Conservation (phyloP, 108 stramenopile genomes). For the Pseudonitzschia pungens region DNA sequence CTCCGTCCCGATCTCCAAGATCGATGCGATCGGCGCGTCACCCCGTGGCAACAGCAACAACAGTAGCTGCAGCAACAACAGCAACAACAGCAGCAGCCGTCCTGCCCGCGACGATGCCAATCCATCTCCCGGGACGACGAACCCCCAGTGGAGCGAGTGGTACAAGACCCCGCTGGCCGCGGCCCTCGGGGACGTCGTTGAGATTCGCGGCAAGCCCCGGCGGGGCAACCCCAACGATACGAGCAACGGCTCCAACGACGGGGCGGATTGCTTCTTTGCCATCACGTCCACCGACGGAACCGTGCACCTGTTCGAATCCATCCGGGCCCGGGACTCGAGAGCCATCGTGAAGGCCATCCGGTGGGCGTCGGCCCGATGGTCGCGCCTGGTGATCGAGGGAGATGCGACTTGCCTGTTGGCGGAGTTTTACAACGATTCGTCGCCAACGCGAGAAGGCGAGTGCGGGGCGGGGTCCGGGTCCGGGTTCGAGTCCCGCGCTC, state of each 20-base stretch:
- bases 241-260: constrained; percentile 8
- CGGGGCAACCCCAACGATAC: not conserved
- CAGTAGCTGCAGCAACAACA: not conserved
- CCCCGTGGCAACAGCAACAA: not conserved
- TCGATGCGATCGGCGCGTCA: constrained; percentile 46
- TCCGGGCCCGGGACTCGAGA: constrained; percentile 43
- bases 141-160: not conserved
- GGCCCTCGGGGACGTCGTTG: constrained; percentile 11
- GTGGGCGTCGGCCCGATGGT: constrained; percentile 45
- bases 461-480: too few species aligned
- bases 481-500: constrained; percentile 21
- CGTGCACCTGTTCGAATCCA: constrained; percentile 70
- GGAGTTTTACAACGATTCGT: constrained; percentile 51
- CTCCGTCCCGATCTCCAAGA: constrained; percentile 44
- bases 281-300: constrained; percentile 64
- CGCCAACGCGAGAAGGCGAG: not conserved
- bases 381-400: constrained; percentile 57
- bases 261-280: constrained; percentile 56
- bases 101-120: too few species aligned
- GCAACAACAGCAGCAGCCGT: not conserved
- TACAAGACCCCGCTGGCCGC: constrained; percentile 15
- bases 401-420: constrained; percentile 40
- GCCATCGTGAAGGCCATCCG: constrained; percentile 59
- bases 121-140: too few species aligned
- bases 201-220: not conserved